Evolutionary conservation across 2,329 filamentous ascomycete species (phyloP), one percentile per base, ranked within the genome.

Genomic region (Penicillium sp.): DNA sequence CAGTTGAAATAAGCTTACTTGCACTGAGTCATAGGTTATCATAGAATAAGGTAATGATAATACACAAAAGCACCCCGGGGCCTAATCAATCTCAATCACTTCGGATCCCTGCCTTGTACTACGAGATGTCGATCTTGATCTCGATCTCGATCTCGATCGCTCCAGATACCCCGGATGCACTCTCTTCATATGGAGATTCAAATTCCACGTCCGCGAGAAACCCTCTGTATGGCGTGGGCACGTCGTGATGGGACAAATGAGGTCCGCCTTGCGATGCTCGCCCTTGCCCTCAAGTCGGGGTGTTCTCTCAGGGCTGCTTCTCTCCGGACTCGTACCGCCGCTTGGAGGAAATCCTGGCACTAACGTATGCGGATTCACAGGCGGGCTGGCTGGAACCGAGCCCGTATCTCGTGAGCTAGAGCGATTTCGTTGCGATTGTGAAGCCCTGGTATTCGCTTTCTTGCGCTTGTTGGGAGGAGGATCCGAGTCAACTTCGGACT

Each of bases 131-230:
- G 39, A 44, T 18, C 36, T 37, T 20, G 39, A 44, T 14, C 39
- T 39, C 18, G 39, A 44, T 18, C 36, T 37, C 23, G 39, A 44
- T 20, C 26, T 4, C 5, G 51, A 47, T 9, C 34, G 29, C 26
- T 46, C 47, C 16, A 34, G 31, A 40, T 61, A 58, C 3, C 49
- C 45, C 11, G 59, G 57, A 52, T 69, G 67, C 37, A 63, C 55
- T 7, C 52, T 61, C 47, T 63, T 62, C 44, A 69, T 38, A 52
- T 69, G 67, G 24, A 63, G 51, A 46, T 67, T 67, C 18, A 69
- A 54, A 50, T 69, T 69, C 67, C 67, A 69, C 11, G 43, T 57
- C 11, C 67, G 60, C 1, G 66, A 62, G 44, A 69, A 69, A 0
- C 66, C 67, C 23, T 66, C 49, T 5, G 9, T 41, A 50, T 61